phyloP scores from a whole-genome alignment of 1,284 basidiomycete genomes.

The Trichosporon sp. region DNA sequence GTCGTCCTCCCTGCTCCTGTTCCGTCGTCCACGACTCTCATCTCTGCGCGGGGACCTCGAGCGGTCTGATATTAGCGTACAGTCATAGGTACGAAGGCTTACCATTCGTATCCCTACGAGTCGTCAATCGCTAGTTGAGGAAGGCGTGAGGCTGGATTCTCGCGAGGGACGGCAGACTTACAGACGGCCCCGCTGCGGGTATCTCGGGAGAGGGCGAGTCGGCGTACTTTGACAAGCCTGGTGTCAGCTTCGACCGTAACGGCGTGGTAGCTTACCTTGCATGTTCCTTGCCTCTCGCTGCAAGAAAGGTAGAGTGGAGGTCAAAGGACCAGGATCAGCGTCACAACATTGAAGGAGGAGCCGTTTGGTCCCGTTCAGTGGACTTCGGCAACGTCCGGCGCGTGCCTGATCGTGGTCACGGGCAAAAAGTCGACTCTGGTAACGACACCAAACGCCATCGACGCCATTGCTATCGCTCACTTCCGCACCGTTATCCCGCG shows the following conservation, averaged over 20 bases:
- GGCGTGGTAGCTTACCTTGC: slow-evolving; percentile 24
- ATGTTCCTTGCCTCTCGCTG: background rate
- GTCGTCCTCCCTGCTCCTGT: background rate
- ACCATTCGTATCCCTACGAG: slow-evolving; percentile 3
- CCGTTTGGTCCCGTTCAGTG: background rate
- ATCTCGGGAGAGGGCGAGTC: slow-evolving; percentile 23
- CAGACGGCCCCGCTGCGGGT: slow-evolving; percentile 26
- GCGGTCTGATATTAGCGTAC: background rate
- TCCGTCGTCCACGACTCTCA: background rate
- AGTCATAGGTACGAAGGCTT: background rate
- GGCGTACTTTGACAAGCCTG: slow-evolving; percentile 30
- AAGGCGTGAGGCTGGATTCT: slow-evolving; percentile 30
- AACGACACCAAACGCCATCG: slow-evolving; percentile 11
- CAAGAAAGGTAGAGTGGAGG: background rate
- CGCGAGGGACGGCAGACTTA: slow-evolving; percentile 24
- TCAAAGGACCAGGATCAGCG: background rate
- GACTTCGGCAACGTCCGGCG: background rate
- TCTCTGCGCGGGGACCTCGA: background rate
- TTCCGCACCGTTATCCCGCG: background rate
- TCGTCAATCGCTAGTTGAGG: background rate
- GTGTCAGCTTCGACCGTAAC: background rate
- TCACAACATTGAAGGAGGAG: background rate
- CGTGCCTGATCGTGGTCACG: background rate
- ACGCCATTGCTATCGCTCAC: background rate
- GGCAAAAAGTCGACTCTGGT: slow-evolving; percentile 2